A percentile compares a stretch with the other conserved stretches of the same genome.
Conservation (phyloP, 352 stramenopile genomes). For the Proteromonas lacertae region DNA sequence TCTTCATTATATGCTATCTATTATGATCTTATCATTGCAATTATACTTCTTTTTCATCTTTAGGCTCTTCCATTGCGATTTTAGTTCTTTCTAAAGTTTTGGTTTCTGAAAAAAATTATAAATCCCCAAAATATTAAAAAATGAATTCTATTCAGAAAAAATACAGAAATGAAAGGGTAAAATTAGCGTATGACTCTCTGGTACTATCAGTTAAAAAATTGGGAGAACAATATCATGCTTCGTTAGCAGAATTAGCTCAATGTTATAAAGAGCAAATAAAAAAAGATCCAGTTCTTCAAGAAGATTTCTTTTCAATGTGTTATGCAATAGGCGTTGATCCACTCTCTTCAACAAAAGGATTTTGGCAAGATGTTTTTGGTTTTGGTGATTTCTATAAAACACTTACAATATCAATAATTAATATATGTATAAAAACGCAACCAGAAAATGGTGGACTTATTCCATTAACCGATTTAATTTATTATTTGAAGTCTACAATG, state of each 20-base stretch:
- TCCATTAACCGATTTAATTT: constrained; percentile 18
- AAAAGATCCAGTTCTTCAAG: constrained; percentile 58
- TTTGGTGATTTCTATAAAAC: constrained; percentile 98
- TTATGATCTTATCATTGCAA: too few species aligned
- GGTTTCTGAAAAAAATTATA: too few species aligned
- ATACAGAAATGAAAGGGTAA: too few species aligned
- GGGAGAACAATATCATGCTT: not conserved
- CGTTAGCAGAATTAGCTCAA: constrained; percentile 35
- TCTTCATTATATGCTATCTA: too few species aligned
- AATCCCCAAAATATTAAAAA: too few species aligned
- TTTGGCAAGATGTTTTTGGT: constrained; percentile 79
- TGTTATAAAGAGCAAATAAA: constrained; percentile 78
- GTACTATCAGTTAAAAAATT: not conserved
- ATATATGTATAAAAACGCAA: constrained; percentile 71
- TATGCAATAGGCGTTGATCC: constrained; percentile 66
- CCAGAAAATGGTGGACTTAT: constrained; percentile 46
- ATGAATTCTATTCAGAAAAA: too few species aligned
- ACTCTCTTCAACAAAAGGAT: constrained; percentile 76
- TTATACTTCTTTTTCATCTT: too few species aligned
- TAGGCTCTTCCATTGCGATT: too few species aligned
- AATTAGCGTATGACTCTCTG: too few species aligned
- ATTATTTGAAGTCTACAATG: too few species aligned
- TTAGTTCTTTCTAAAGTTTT: too few species aligned
- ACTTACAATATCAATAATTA: constrained; percentile 86
- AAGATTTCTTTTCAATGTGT: constrained; percentile 77